Conservation (phyloP, 2,329 filamentous ascomycete genomes). For the Ceratocystis harringtonii region DNA sequence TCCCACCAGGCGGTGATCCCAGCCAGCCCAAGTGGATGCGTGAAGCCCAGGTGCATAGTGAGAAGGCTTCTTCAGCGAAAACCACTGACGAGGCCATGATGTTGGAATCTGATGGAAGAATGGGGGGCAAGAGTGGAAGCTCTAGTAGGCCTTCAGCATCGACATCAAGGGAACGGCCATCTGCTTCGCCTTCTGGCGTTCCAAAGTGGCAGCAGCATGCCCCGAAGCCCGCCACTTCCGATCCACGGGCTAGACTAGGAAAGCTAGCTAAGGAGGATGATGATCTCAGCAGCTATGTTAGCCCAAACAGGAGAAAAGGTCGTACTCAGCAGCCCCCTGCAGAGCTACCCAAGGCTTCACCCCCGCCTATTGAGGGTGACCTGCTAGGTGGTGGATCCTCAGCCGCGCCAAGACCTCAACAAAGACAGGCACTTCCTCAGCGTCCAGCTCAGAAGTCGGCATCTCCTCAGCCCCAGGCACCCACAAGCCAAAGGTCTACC, state of each 20-base stretch:
- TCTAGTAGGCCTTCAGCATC: conserved; percentile 6
- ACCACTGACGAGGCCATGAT: conserved; percentile 63
- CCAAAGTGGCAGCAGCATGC: conserved; percentile 38
- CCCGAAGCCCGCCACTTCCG: conserved; percentile 23
- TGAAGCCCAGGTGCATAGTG: conserved; percentile 40
- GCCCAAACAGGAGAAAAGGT: conserved; percentile 67
- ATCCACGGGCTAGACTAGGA: conserved; percentile 41
- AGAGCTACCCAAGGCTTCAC: conserved; percentile 25
- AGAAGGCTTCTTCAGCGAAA: conserved; percentile 22
- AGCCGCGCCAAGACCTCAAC: conserved; percentile 24
- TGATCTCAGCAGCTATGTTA: conserved; percentile 70
- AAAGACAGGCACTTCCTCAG: conserved; percentile 26
- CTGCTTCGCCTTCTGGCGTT: conserved; percentile 30
- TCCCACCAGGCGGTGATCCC: conserved; percentile 36
- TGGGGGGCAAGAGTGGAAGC: conserved; percentile 23
- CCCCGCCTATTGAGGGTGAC: conserved; percentile 40
- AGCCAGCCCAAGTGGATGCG: conserved; percentile 94
- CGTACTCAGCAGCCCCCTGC: conserved; percentile 36
- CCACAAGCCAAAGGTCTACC: neutral
- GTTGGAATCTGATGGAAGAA: conserved; percentile 51
- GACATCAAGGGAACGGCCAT: conserved; percentile 23
- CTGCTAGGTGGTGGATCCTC: conserved; percentile 38
- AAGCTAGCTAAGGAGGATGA: conserved; percentile 66
- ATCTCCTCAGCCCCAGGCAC: conserved; percentile 11
- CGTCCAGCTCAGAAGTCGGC: conserved; percentile 28